Base-by-base conservation (phyloP, 2,329 filamentous ascomycete species). In the Pyricularia grisea region DNA sequence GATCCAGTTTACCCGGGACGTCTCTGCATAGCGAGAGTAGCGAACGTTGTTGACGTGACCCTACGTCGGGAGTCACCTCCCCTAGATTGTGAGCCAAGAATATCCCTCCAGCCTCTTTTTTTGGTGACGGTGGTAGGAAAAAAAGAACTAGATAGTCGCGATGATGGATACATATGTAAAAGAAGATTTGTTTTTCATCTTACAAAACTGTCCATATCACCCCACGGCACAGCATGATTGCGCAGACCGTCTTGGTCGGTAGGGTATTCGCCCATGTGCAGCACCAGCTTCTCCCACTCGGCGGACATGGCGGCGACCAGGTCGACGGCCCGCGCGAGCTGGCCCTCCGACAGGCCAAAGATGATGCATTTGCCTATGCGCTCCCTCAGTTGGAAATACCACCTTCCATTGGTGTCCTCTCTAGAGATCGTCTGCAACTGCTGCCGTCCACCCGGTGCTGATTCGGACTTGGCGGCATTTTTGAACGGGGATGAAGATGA, bases 41-140 rank as follows among this genome's bases (percentile, higher is more conserved):
- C 87, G 87, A 71, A 94, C 89, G 74, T 97, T 97, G 77, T 97
- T 97, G 66, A 97, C 90, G 78, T 97, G 93, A 66, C 88, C 87
- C 88, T 81, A 66, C 12, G 66, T 6, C 42, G 42, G 42, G 42
- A 50, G 17, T n/a, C 9, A 50, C 42, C 42, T 50, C 42, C 17
- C 42, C 33, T 1, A 7, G 6, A n/a, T n/a, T 50, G 42, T 50
- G 17, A 50, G 42, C 42, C 10, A 50, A n/a, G 3, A 2, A 6
- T n/a, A n/a, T 50, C 42, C 36, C 10, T 50, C 42, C 20, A 20
- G 6, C 42, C 14, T n/a, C n/a, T n/a, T n/a, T n/a, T n/a, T 50
- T 5, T 36, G 33, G 42, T n/a, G 17, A n/a, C 14, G 4, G 33
- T 4, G 12, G 33, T 14, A 36, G 33, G 33, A 30, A 30, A n/a